These are phyloP conservation scores for Phaffia tasmanica DNA, from an alignment of 768 basidiomycete genomes.

Conservation along the genomic window DNA sequence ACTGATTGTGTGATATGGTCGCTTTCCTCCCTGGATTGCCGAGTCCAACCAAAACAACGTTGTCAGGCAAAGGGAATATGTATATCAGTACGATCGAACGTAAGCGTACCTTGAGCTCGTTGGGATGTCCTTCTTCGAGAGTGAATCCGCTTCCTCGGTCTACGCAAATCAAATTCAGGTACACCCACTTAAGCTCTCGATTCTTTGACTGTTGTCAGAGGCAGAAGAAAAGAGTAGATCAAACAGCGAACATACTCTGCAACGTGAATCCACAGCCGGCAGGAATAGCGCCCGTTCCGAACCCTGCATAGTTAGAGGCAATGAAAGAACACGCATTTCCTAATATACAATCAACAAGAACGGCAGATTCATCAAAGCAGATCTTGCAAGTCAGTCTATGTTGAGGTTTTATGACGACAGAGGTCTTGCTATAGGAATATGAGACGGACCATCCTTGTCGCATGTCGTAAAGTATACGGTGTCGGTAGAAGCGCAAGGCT, in stretches of 20 bases:
- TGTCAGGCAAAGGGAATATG: not conserved
- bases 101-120: constrained; percentile 54
- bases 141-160: constrained; percentile 76
- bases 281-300: constrained; percentile 56
- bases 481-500: constrained; percentile 73
- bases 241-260: constrained; percentile 42
- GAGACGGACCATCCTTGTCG: constrained; percentile 34
- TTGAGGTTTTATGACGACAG: not conserved
- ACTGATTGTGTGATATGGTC: constrained; percentile 82
- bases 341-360: not conserved
- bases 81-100: not conserved
- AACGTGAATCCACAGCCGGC: constrained; percentile 92
- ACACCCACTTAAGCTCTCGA: too few species aligned
- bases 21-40: constrained; percentile 47
- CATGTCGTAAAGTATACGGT: constrained; percentile 85
- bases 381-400: not conserved
- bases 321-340: constrained; percentile 42
- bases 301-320: constrained; percentile 59
- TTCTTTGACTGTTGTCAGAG: not conserved
- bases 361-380: not conserved
- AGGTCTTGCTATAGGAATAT: not conserved
- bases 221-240: not conserved
- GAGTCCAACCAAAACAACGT: not conserved
- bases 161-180: not conserved
- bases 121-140: constrained; percentile 69